Base-by-base conservation (phyloP, 2,329 filamentous ascomycete genomes). In the Fusarium dlaminii region DNA sequence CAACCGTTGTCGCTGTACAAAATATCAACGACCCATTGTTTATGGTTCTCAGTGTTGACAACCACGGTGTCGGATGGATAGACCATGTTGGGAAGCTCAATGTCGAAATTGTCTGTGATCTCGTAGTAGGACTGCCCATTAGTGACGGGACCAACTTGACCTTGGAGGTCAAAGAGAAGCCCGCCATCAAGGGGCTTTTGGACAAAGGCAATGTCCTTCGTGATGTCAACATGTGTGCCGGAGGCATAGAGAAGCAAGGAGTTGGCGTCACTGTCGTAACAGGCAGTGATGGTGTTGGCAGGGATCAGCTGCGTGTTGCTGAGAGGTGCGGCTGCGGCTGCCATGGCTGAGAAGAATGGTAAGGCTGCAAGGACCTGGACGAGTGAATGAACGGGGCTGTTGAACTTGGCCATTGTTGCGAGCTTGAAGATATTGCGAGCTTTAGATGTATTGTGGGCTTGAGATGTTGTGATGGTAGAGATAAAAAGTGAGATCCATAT, bases 401-500 rank as follows among this genome's bases (percentile, higher is more conserved):
- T 46, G 27, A 22, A 29, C 18, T 46, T 29, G 18, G 27, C 6
- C 45, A 46, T 46, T 46, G 18, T 29, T 29, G 27, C 13, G 27
- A 5, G 27, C 0, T 22, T 14, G 24, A 46, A 7, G 43, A 5
- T 29, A 8, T 22, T 5, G 8, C 1, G 43, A 22, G 43, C 0
- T 46, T 46, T 15, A 2, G 6, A 29, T 46, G 45, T 22, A 46
- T 29, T 22, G 18, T 29, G 4, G 13, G 6, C 8, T 46, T 46
- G 18, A 46, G 45, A 46, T 29, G 18, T 46, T 46, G 9, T 46
- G 27, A 46, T 11, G 6, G 5, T 15, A 12, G 13, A 3, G 24
- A 8, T 29, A 12, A 5, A 46, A 5, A 46, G 13, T 3, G 0
- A 46, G 45, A 29, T 29, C 3, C 6, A 11, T 29, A 3, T 0